Evolutionary conservation across 176 grass and related monocot species (phyloP).

Genomic region (Triticum timopheevii): DNA sequence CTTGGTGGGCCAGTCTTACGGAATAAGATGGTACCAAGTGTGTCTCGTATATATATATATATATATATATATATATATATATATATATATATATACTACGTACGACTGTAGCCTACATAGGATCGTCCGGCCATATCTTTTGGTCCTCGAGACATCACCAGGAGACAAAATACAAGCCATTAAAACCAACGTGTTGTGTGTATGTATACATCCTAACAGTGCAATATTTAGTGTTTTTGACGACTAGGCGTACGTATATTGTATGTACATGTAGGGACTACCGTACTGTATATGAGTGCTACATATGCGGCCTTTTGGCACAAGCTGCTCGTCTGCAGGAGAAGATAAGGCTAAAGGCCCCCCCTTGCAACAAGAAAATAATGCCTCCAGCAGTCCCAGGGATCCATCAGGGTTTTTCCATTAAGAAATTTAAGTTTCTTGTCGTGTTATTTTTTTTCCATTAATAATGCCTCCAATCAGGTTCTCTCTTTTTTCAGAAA

Average conservation of each 20-base stretch:
- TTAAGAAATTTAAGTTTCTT: not conserved
- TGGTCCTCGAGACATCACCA: not conserved
- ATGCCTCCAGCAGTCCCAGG: not conserved
- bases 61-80: not conserved
- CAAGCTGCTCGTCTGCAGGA: conserved; percentile 13
- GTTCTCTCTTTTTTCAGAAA: not conserved
- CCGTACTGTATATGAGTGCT: conserved; percentile 24
- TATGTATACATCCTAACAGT: not conserved
- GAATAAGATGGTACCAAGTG: not conserved
- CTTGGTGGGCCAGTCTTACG: not conserved
- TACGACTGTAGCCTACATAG: conserved; percentile 1
- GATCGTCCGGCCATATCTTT: not conserved
- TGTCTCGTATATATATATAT: not conserved
- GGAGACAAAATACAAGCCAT: conserved; percentile 24
- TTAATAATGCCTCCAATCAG: not conserved
- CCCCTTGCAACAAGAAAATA: not conserved
- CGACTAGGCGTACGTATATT: conserved; percentile 12
- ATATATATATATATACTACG: not conserved
- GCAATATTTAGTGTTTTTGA: not conserved
- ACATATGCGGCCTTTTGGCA: conserved; percentile 8
- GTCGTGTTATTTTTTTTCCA: not conserved
- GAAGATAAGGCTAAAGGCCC: conserved; percentile 20
- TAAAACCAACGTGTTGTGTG: not conserved
- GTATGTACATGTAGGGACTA: conserved; percentile 16
- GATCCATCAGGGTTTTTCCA: not conserved